Evolutionary conservation across 2,329 filamentous ascomycete genomes (phyloP).

Genomic region (Zopfia rhizophila): DNA sequence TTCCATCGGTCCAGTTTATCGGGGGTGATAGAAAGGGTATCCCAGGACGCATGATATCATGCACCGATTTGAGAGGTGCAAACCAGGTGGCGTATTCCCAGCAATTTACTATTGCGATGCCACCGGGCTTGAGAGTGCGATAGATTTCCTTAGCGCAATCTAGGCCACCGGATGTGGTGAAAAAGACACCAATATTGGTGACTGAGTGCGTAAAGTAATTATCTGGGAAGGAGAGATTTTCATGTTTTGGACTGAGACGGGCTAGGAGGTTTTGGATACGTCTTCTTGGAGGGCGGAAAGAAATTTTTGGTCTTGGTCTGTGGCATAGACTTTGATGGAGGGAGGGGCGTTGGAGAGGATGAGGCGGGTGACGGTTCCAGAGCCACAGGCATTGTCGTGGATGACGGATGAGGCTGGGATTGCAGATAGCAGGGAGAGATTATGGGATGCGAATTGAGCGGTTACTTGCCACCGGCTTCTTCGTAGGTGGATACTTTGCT

Average conservation of each 20-base stretch:
- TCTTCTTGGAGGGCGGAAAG: conserved; percentile 29
- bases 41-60: conserved; percentile 29
- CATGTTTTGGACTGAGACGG: conserved; percentile 31
- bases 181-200: conserved; percentile 55
- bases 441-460: conserved; percentile 36
- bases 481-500: conserved; percentile 41
- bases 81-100: conserved; percentile 43
- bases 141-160: conserved; percentile 50
- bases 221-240: conserved; percentile 35
- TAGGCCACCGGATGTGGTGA: conserved; percentile 40
- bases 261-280: conserved; percentile 31
- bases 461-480: conserved; percentile 41
- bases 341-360: conserved; percentile 28
- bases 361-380: conserved; percentile 39
- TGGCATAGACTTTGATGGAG: conserved; percentile 39
- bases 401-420: conserved; percentile 39
- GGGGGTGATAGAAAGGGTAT: conserved; percentile 29
- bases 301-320: conserved; percentile 42
- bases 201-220: conserved; percentile 51
- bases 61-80: conserved; percentile 29
- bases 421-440: conserved; percentile 37
- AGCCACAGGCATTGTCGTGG: conserved; percentile 49
- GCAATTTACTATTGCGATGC: conserved; percentile 52
- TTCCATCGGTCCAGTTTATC: conserved; percentile 39
- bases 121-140: conserved; percentile 51